Base-by-base conservation (phyloP, 83 land plant genomes). In the Picea abies region DNA sequence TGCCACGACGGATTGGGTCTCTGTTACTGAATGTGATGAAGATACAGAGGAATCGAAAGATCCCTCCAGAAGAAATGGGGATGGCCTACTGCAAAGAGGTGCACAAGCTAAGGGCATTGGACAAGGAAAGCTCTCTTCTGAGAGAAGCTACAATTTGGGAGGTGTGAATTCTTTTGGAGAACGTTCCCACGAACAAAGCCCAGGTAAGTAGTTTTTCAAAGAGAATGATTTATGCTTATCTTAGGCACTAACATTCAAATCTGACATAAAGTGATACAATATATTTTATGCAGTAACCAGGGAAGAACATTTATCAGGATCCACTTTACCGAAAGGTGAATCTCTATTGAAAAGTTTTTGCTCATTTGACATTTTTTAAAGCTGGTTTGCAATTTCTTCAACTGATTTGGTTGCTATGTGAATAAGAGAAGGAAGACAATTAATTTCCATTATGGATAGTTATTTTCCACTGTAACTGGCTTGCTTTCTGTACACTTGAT, bases 1-100 rank as follows among this genome's bases (percentile, higher is more conserved):
- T 83, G 52, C 83, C 47, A 66, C 85, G 10, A 65, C 69, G 22
- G 96, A 91, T 79, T 93, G 90, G 92, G 82, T 93, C 3, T 93
- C 96, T 79, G 93, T 86, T 3, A 82, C 86, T 9, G 69, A n/a
- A 66, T 66, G 26, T 66, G 69, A 44, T 47, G 58, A 75, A 49
- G 60, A 49, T 56, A 44, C 60, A 44, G 78, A 47, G 12, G 78
- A 75, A n/a, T 75, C 39, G 60, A 47, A 75, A 11, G 58, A 75
- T 20, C 12, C 60, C 56, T 75, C 26, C 49, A 47, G 49, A 47
- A 75, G 78, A 75, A 75, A 75, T 75, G 78, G n/a, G 25, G 49
- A 44, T 75, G 23, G 4, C 60, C 26, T 56, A 56, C 12, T 75
- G 60, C 58, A 75, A 47, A 75, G 78, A 47, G 60, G 58, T 25